Percentiles rank a stretch among this genome's conserved stretches.
phyloP scores from a whole-genome alignment of 805 yeast species.

The Candida ponderosae region DNA sequence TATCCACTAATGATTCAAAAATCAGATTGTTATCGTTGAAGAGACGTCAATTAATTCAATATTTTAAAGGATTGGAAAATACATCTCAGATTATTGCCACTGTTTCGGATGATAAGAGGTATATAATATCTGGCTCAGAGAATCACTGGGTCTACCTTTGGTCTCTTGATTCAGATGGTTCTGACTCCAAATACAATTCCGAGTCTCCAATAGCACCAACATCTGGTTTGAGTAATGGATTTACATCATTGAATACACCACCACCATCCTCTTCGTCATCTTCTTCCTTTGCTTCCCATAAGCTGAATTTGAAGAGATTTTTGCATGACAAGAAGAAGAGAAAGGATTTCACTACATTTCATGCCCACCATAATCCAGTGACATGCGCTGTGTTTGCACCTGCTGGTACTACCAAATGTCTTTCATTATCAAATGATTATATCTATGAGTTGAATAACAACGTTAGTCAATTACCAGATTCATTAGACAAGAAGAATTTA shows the following conservation, averaged over 20 bases:
- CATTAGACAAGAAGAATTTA: constrained; percentile 1
- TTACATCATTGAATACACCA: constrained; percentile 4
- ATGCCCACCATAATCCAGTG: constrained; percentile 67
- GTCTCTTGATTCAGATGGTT: constrained; percentile 35
- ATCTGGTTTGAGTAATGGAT: constrained; percentile 5
- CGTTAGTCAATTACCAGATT: constrained; percentile 10
- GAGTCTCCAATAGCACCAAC: constrained; percentile 1
- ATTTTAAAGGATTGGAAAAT: constrained; percentile 69
- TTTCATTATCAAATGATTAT: constrained; percentile 72
- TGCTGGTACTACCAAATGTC: constrained; percentile 47
- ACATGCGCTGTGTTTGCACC: constrained; percentile 81
- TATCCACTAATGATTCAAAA: constrained; percentile 79
- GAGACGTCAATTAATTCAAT: constrained; percentile 48
- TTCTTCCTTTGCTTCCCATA: not conserved
- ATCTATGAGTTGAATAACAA: constrained; percentile 53
- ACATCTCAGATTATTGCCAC: constrained; percentile 64
- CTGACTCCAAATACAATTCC: constrained; percentile 10
- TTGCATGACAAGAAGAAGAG: constrained; percentile 33
- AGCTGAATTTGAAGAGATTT: not conserved
- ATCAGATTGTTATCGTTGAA: constrained; percentile 56
- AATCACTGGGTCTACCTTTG: constrained; percentile 84
- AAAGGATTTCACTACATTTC: constrained; percentile 59
- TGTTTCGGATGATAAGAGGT: constrained; percentile 45
- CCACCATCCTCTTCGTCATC: no score
- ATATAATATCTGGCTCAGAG: constrained; percentile 75